Evolutionary conservation across 2,329 filamentous ascomycete genomes (phyloP), one percentile per base, ranked within the genome.

Genomic region (Fusarium irregulare): DNA sequence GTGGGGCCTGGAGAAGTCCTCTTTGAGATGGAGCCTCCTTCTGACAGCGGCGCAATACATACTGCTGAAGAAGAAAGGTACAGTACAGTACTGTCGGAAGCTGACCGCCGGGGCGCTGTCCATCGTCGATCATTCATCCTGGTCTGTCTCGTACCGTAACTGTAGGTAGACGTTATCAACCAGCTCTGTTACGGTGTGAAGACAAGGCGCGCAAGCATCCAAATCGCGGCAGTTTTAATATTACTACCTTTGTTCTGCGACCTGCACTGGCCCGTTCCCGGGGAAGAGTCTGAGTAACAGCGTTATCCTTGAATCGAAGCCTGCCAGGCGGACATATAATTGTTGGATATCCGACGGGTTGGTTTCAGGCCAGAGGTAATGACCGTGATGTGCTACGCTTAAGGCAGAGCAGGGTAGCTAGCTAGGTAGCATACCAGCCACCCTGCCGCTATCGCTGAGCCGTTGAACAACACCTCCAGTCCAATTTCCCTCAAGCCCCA

Each of bases 311-410:
- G 32, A 37, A 37, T 55, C 44, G 50, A 71, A 63, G 21, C 57
- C 58, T 66, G 44, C 55, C 44, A 47, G 54, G 56, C 64, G 64
- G 67, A 55, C 56, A 57, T 28, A 41, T 25, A 53, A 32, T 60
- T 59, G 55, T 53, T 64, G 60, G 58, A 66, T 68, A 65, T 70
- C 71, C 67, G 62, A 74, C 61, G 57, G 56, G 27, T 63, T 71
- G 46, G 73, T 75, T 75, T 75, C 73, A 75, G 71, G 72, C 60
- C 71, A 63, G 49, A 62, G 60, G 30, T 23, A 44, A 44, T 44
- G 21, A 16, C 41, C 41, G 21, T 41, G 40, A 34, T 21, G 49
- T 51, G 18, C 34, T 53, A 25, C 49, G 18, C 20, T 42, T 37
- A 37, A 37, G 34, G 34, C 34, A 37, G 34, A 18, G 32, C 16